phyloP scores from a whole-genome alignment of 805 yeast genomes.

The Scheffersomyces amazonensis region DNA sequence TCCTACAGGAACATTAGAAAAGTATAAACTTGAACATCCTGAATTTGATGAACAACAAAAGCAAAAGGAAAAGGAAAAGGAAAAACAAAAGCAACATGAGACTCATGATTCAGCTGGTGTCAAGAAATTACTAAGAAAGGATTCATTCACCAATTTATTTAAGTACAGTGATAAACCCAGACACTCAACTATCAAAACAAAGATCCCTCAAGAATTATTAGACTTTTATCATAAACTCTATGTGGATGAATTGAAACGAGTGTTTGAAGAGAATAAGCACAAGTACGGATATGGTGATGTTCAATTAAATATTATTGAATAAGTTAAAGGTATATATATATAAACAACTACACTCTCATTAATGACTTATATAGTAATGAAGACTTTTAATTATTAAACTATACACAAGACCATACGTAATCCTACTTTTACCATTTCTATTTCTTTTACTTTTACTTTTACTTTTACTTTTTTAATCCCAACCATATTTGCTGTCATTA shows the following conservation, averaged over 20 bases:
- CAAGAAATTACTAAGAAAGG: conserved; percentile 9
- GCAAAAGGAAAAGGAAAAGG: no score
- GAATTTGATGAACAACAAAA: conserved; percentile 17
- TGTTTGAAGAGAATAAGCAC: conserved; percentile 66
- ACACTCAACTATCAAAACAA: conserved; percentile 16
- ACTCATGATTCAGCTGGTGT: no score
- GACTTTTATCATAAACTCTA: conserved; percentile 73
- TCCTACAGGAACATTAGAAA: conserved; percentile 39
- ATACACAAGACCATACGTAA: no score
- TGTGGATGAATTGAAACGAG: conserved; percentile 55
- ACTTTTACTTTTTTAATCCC: no score
- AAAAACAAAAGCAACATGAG: no score
- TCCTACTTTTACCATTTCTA: no score
- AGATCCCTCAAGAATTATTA: conserved; percentile 42
- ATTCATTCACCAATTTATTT: conserved; percentile 29
- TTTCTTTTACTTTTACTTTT: neutral
- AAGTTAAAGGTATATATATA: neutral
- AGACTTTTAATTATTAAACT: no score
- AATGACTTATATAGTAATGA: no score
- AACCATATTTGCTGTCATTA: no score
- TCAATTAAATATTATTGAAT: conserved; percentile 33
- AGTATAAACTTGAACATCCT: conserved; percentile 28
- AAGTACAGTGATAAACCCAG: conserved; percentile 13
- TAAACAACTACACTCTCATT: conserved; percentile 1
- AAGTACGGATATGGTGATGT: conserved; percentile 51